Evolutionary conservation across 1,284 basidiomycete genomes (phyloP).

Genomic region (Moesziomyces parantarcticus): DNA sequence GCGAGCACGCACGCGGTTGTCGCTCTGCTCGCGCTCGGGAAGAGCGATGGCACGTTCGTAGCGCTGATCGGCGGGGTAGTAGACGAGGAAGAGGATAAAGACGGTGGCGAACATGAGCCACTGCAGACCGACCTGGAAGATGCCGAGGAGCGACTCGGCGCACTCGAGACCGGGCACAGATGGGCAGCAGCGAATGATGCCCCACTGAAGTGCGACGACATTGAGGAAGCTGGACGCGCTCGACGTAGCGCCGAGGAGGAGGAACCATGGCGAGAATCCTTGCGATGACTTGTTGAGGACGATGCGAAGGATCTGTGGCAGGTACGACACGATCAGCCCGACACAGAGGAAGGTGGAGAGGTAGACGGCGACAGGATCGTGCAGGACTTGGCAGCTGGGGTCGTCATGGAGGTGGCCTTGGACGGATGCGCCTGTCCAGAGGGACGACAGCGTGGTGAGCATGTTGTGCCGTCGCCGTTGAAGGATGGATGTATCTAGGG

Average conservation of each 20-base stretch:
- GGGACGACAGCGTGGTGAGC: constrained; percentile 31
- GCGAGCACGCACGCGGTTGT: constrained; percentile 22
- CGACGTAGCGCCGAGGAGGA: constrained; percentile 86
- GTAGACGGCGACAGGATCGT: constrained; percentile 80
- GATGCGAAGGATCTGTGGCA: constrained; percentile 82
- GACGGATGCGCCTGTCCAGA: constrained; percentile 34
- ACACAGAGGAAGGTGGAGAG: constrained; percentile 80
- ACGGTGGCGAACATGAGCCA: constrained; percentile 88
- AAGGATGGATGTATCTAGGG: constrained; percentile 2
- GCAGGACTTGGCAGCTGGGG: constrained; percentile 65
- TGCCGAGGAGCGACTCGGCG: constrained; percentile 82
- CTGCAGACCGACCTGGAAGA: constrained; percentile 83
- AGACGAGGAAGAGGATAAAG: constrained; percentile 87
- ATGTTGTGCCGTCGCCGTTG: constrained; percentile 3
- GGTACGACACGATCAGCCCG: constrained; percentile 86
- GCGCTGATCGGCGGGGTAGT: constrained; percentile 86
- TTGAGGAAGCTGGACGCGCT: constrained; percentile 68
- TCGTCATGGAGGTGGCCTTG: constrained; percentile 24
- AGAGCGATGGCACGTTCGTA: constrained; percentile 70
- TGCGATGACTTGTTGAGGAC: constrained; percentile 77
- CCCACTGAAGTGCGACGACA: constrained; percentile 84
- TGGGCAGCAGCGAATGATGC: constrained; percentile 82
- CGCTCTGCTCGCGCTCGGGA: constrained; percentile 23
- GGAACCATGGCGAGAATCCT: constrained; percentile 90
- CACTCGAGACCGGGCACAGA: constrained; percentile 71